Conservation (phyloP, 2,329 filamentous ascomycete genomes). For the Diaporthe destruens region DNA sequence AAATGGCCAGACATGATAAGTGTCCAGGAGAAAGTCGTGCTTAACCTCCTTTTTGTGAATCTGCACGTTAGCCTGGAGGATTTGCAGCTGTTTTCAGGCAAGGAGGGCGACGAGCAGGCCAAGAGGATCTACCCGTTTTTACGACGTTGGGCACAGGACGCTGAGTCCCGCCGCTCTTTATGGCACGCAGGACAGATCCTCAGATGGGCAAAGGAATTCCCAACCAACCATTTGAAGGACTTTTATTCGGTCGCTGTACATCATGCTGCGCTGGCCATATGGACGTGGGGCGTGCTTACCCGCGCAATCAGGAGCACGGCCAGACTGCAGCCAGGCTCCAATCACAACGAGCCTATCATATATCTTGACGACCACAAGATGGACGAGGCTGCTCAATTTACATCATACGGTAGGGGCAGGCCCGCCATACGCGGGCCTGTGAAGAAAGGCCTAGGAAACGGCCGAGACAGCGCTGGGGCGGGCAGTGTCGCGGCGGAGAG, state of each 20-base stretch:
- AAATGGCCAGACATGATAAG: slow-evolving; percentile 59
- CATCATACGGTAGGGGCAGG: slow-evolving; percentile 65
- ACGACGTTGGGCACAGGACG: slow-evolving; percentile 68
- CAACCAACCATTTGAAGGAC: slow-evolving; percentile 67
- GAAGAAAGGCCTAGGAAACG: slow-evolving; percentile 42
- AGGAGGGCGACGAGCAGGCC: slow-evolving; percentile 76
- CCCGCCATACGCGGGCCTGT: slow-evolving; percentile 61
- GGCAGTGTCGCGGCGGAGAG: slow-evolving; percentile 51
- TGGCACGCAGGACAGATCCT: slow-evolving; percentile 79
- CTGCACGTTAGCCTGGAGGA: slow-evolving; percentile 75
- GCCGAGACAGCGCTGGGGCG: slow-evolving; percentile 36
- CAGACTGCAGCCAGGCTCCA: slow-evolving; percentile 49
- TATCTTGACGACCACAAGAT: slow-evolving; percentile 69
- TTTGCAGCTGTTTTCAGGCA: slow-evolving; percentile 75
- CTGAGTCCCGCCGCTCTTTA: slow-evolving; percentile 69
- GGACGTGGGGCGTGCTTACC: slow-evolving; percentile 75
- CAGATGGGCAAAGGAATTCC: slow-evolving; percentile 68
- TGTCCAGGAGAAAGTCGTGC: slow-evolving; percentile 60
- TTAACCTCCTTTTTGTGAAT: slow-evolving; percentile 71
- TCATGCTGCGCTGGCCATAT: slow-evolving; percentile 75
- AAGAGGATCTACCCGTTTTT: slow-evolving; percentile 69
- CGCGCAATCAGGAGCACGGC: slow-evolving; percentile 50
- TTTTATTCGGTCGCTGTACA: slow-evolving; percentile 78
- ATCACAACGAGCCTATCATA: slow-evolving; percentile 54
- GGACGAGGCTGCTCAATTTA: slow-evolving; percentile 67